phyloP scores from a whole-genome alignment of 495 filamentous ascomycete genomes.

The Neurospora sp. region DNA sequence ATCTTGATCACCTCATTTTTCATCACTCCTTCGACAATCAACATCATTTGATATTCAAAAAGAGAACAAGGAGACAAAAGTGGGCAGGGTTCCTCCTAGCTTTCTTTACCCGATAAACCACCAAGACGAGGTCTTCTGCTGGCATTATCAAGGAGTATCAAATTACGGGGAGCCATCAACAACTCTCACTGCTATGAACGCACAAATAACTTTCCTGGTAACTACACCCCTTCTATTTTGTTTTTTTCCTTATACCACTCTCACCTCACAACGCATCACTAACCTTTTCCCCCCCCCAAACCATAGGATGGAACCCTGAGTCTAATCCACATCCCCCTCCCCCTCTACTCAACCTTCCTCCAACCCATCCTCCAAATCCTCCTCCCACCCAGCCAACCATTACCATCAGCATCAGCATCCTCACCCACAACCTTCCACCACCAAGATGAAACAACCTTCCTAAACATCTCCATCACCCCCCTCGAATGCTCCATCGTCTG shows the following conservation, averaged over 20 bases:
- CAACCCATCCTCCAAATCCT: constrained; percentile 79
- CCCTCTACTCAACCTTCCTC: constrained; percentile 70
- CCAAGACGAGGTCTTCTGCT: background rate
- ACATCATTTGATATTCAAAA: too few relatives aligned
- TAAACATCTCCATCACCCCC: constrained; percentile 88
- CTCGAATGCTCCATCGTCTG: constrained; percentile 92
- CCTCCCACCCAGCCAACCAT: constrained; percentile 46
- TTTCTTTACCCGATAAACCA: background rate
- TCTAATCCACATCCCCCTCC: constrained; percentile 83
- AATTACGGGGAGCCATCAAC: background rate
- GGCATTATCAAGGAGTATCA: background rate
- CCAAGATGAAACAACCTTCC: constrained; percentile 45
- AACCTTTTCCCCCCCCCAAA: background rate
- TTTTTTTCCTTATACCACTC: background rate
- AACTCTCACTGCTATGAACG: constrained; percentile 34
- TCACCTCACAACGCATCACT: background rate
- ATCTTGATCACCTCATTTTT: background rate
- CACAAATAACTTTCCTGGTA: constrained; percentile 48
- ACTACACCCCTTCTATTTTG: constrained; percentile 12
- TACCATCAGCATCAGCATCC: constrained; percentile 1
- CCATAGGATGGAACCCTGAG: constrained; percentile 73
- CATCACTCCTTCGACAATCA: background rate
- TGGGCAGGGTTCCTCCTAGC: background rate
- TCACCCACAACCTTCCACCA: constrained; percentile 30
- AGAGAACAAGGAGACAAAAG: background rate